Base-by-base conservation (phyloP, 768 basidiomycete genomes). In the Lactifluus volemus region DNA sequence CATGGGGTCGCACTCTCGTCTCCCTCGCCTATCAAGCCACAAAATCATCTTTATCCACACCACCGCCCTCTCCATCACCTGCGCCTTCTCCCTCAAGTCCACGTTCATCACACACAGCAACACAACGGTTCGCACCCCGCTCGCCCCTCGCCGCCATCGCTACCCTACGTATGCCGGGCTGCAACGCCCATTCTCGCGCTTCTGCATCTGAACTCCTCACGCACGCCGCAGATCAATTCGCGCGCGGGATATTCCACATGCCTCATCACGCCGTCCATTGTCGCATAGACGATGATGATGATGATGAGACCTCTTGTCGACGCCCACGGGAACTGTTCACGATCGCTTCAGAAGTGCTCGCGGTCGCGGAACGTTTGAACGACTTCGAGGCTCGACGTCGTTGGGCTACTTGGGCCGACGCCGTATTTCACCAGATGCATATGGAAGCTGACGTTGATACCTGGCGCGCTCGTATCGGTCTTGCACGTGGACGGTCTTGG, bases 211-310 rank as follows among this genome's bases (percentile, higher is more conserved):
- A 84, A 48, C 69, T 87, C 45, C 73, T 86, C 71, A 69, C 77
- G 15, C 74, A 84, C 36, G 84, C 86, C 8, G 82, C 84, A 74
- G 86, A 86, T 69, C 85, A 86, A 63, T 85, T 86, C 68, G 80
- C 80, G 5, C 75, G 84, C 21, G 86, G 84, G 6, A 85, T 86
- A 59, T 82, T 88, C 68, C 81, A 85, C 68, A 85, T 86, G 85
- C 86, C 85, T 1, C 84, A 83, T 65, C 76, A 74, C 7, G 9
- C 9, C 32, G 32, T 25, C 32, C 9, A 34, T 34, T 34, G 9
- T 25, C 32, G 32, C 32, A 34, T 9, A 3, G 32, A 5, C 4
- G 32, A 25, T 34, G 32, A 9, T 3, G 6, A 34, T 34, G 32
- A 69, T 70, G 6, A 11, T 14, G 25, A 25, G 25, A 25, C 6